Percentiles rank a stretch among this genome's conserved stretches.
These are phyloP conservation scores for Mortierella sp. DNA, from an alignment of 371 early-diverging fungal species.

Conservation along the genomic window DNA sequence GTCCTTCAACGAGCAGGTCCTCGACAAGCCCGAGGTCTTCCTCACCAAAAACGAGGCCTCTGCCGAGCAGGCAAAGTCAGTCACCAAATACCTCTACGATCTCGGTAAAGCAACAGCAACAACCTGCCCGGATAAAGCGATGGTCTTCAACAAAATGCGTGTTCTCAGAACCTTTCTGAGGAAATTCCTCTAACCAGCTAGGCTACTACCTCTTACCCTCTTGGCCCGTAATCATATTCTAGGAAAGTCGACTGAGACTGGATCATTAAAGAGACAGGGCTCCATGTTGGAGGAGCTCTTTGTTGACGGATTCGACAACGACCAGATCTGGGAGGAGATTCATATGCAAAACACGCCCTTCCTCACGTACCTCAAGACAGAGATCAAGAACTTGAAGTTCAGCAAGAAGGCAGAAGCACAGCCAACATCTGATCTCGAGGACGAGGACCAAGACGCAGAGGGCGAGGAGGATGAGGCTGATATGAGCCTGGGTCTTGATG, in stretches of 20 bases:
- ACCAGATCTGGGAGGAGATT: constrained; percentile 96
- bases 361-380: constrained; percentile 69
- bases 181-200: not conserved
- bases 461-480: constrained; percentile 53
- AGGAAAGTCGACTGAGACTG: constrained; percentile 51
- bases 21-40: constrained; percentile 56
- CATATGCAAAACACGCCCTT: constrained; percentile 88
- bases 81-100: constrained; percentile 58
- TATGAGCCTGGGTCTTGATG: constrained; percentile 58
- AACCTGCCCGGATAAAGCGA: not conserved
- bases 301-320: constrained; percentile 84
- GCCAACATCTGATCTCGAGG: constrained; percentile 18
- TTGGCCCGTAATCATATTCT: not conserved
- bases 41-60: constrained; percentile 38
- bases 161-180: too few relatives aligned
- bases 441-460: constrained; percentile 35
- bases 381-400: constrained; percentile 62
- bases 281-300: constrained; percentile 66
- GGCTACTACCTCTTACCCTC: not conserved
- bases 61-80: constrained; percentile 51
- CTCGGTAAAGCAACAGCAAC: constrained; percentile 37
- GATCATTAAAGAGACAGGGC: constrained; percentile 45
- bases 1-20: constrained; percentile 35
- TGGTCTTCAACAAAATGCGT: not conserved
- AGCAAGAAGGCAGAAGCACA: constrained; percentile 21